Conservation (phyloP, 2,329 filamentous ascomycete species). For the Verticillium tricorpus region DNA sequence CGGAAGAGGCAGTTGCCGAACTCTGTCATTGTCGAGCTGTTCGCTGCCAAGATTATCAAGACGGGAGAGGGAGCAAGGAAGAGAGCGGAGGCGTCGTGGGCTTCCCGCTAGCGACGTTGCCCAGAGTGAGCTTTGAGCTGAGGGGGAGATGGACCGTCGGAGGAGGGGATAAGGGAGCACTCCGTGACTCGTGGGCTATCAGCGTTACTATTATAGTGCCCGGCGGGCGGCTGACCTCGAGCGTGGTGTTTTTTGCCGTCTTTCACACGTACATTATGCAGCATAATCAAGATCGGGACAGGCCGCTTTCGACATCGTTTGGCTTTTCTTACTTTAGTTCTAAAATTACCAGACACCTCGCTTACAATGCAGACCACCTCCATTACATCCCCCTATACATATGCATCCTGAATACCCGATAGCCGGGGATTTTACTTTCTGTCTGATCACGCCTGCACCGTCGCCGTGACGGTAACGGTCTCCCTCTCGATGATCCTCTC, state of each 20-base stretch:
- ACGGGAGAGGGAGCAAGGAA: not conserved
- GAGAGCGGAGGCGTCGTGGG: not conserved
- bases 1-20: constrained; percentile 4
- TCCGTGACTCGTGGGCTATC: no score
- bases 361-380: not conserved
- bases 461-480: constrained; percentile 16
- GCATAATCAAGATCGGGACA: no score
- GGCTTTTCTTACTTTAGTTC: not conserved
- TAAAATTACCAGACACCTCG: not conserved
- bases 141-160: no score
- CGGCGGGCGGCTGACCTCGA: no score
- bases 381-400: constrained; percentile 11
- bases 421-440: not conserved
- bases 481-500: constrained; percentile 8
- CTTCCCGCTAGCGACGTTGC: not conserved
- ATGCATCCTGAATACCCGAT: not conserved
- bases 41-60: constrained; percentile 3
- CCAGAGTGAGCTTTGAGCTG: no score
- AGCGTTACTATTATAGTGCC: no score
- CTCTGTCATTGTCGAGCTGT: constrained; percentile 1
- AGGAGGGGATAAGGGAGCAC: no score
- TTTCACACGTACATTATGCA: no score
- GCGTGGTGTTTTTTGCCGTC: no score
- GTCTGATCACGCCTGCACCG: not conserved
- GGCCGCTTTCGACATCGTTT: not conserved